Evolutionary conservation across 805 yeast species (phyloP), one percentile per base, ranked within the genome.

Genomic region (Babjeviella inositovora): DNA sequence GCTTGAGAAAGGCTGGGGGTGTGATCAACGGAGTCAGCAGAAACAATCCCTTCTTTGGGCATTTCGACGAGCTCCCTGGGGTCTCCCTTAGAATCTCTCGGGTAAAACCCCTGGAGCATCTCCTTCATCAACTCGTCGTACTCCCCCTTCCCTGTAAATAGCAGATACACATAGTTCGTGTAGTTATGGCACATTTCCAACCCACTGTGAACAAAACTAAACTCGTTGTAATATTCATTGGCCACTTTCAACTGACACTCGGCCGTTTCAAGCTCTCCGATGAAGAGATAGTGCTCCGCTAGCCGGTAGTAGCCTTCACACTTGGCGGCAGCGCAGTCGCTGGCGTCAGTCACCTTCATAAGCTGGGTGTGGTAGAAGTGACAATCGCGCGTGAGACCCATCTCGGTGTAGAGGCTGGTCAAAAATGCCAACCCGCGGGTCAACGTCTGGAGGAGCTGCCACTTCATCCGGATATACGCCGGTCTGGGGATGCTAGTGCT

Each of bases 321-420:
- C 23, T 28, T 32, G n/a, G 43, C 26, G 15, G 32, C 25, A 6
- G 45, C 49, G 4, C 38, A 33, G 9, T 38, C 43, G 6, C 33
- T 31, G 1, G 44, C 33, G 4, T 41, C 34, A 10, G 57, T 37
- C 8, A 66, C 36, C 17, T 46, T 50, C 5, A 45, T 41, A 17
- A 65, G 48, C 32, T 76, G 85, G 5, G 49, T 48, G 3, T 57
- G 31, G 41, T 60, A 74, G 36, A 55, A 69, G 3, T 59, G 56
- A 22, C 70, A 57, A 26, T 75, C 82, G 30, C 65, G 66, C 1
- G 70, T 47, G 3, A 70, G 36, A 0, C 85, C 84, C 18, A 67
- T 37, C 17, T 54, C 59, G 9, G 53, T 43, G 25, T 57, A 50
- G 1, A 50, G 34, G 4, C 49, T 39, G 12, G 69, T 43, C 13